Conservation (phyloP, 352 stramenopile genomes). For the Phytophthora pinifolia region DNA sequence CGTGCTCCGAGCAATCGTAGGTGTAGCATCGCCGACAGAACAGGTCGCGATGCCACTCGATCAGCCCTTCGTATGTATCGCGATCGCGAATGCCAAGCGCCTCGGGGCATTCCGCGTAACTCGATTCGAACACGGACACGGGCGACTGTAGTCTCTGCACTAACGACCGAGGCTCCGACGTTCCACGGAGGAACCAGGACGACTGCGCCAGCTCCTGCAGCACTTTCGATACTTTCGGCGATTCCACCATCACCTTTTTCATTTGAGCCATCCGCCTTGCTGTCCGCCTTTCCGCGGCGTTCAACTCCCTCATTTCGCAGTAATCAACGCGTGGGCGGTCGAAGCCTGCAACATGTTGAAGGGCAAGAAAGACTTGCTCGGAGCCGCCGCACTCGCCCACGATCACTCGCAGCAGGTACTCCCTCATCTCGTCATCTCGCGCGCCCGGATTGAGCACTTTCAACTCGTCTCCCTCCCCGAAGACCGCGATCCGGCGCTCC, state of each 20-base stretch:
- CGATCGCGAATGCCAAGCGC: conserved; percentile 40
- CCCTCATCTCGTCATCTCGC: conserved; percentile 58
- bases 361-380: conserved; percentile 48
- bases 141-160: conserved; percentile 39
- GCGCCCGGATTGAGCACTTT: conserved; percentile 37
- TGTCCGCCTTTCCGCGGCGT: conserved; percentile 22
- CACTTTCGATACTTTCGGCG: conserved; percentile 1
- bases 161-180: conserved; percentile 19
- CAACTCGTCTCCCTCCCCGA: conserved; percentile 41
- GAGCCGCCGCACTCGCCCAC: conserved; percentile 44
- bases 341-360: conserved; percentile 37
- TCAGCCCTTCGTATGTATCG: conserved; percentile 50
- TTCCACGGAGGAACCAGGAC: conserved; percentile 40
- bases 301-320: conserved; percentile 41
- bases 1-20: conserved; percentile 92
- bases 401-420: conserved; percentile 60
- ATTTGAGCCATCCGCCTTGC: conserved; percentile 30
- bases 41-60: conserved; percentile 82
- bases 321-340: conserved; percentile 48
- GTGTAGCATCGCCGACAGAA: conserved; percentile 90
- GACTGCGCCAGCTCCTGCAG: conserved; percentile 17
- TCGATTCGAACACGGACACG: conserved; percentile 57
- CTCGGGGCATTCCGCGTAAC: conserved; percentile 36
- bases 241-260: conserved; percentile 23
- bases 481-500: conserved; percentile 37